phyloP scores from a whole-genome alignment of 2,329 filamentous ascomycete genomes.

The Moelleriella libera region DNA sequence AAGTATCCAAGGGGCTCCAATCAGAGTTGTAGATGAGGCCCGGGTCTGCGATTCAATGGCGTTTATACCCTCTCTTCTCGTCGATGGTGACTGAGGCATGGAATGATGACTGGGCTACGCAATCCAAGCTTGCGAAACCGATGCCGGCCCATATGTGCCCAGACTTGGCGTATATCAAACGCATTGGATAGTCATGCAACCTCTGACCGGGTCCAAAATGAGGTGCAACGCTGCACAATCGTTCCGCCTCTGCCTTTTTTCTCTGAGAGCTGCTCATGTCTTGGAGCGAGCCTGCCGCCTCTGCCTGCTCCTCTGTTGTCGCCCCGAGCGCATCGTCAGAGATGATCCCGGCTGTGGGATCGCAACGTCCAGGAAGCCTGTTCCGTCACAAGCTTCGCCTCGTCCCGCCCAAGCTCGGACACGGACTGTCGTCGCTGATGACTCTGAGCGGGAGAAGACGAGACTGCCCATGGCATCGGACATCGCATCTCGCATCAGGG shows the following conservation, averaged over 20 bases:
- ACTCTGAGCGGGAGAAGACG: conserved; percentile 2
- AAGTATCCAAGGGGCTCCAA: no score
- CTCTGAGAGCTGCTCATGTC: no score
- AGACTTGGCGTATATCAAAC: not conserved
- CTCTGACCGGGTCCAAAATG: no score
- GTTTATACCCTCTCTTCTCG: not conserved
- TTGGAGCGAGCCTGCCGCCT: not conserved
- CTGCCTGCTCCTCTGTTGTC: not conserved
- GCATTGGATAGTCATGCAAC: not conserved
- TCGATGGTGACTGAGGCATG: not conserved
- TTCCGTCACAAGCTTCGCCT: not conserved
- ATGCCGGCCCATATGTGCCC: not conserved
- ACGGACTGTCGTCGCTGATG: not conserved
- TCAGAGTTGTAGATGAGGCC: no score
- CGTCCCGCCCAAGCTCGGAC: not conserved
- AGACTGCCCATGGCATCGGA: conserved; percentile 23
- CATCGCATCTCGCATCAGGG: conserved; percentile 30
- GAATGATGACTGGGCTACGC: not conserved
- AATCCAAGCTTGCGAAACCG: not conserved
- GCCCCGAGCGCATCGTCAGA: not conserved
- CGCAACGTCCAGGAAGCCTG: not conserved
- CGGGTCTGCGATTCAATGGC: no score
- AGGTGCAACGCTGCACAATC: no score
- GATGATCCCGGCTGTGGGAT: not conserved
- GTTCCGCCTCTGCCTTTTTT: no score